Conservation (phyloP, 176 grass and related monocot species). For the Rhipidocladum racemiflorum region DNA sequence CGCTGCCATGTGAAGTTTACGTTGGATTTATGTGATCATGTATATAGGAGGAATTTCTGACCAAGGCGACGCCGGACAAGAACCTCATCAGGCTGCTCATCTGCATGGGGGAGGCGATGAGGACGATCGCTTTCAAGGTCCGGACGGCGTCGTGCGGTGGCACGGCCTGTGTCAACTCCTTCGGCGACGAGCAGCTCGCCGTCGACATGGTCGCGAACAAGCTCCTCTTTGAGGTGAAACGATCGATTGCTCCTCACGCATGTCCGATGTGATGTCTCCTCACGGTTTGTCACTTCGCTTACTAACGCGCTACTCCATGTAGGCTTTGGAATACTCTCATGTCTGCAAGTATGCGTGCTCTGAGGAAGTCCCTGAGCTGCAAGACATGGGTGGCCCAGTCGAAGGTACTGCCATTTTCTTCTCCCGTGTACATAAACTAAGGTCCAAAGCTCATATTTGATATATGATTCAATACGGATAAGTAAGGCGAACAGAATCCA, state of each 20-base stretch:
- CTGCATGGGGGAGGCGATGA: constrained; percentile 95
- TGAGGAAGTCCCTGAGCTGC: constrained; percentile 88
- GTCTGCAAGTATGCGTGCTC: constrained; percentile 99
- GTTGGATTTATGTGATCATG: background rate
- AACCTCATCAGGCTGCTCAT: constrained; percentile 80
- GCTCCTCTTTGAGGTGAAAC: constrained; percentile 69
- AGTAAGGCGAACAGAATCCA: background rate
- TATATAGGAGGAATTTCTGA: constrained; percentile 78
- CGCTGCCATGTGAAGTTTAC: background rate
- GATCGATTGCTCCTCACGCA: background rate
- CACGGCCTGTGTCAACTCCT: constrained; percentile 90
- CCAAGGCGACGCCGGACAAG: constrained; percentile 87
- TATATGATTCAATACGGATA: background rate
- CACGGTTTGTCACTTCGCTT: background rate
- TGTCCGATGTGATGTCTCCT: background rate
- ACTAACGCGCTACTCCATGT: background rate
- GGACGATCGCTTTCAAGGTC: constrained; percentile 96
- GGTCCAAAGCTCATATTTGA: background rate
- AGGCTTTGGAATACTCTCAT: constrained; percentile 88
- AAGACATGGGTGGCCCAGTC: constrained; percentile 92
- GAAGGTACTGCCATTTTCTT: constrained; percentile 56
- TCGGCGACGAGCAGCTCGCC: constrained; percentile 95
- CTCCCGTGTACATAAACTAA: background rate
- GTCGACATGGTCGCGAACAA: constrained; percentile 92
- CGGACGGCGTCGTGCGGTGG: constrained; percentile 81